A percentile compares a stretch with the other conserved stretches of the same genome.
These are phyloP conservation scores for Terfezia claveryi DNA, from an alignment of 495 filamentous ascomycete genomes.

Conservation along the genomic window DNA sequence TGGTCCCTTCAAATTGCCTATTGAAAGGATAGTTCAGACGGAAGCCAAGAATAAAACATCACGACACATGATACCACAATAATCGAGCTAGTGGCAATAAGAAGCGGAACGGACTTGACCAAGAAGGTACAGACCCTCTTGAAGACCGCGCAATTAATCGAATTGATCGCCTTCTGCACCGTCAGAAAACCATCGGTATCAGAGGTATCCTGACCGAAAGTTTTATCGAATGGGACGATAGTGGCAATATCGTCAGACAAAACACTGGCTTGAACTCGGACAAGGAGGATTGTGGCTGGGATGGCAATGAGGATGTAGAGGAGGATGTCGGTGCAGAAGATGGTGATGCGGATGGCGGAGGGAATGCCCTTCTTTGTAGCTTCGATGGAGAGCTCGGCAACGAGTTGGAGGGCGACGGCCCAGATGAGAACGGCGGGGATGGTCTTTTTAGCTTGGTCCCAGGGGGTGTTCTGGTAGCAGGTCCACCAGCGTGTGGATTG, in stretches of 20 bases:
- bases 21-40: too few species aligned
- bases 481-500: slow-evolving; percentile 5
- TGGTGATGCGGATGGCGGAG: slow-evolving; percentile 9
- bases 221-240: slow-evolving; percentile 57
- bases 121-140: background rate
- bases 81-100: background rate
- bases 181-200: background rate
- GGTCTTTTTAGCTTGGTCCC: slow-evolving; percentile 4
- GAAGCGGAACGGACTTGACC: background rate
- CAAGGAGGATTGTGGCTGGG: slow-evolving; percentile 38
- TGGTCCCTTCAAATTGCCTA: too few species aligned
- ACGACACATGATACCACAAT: too few species aligned
- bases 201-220: slow-evolving; percentile 25
- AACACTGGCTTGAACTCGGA: slow-evolving; percentile 50
- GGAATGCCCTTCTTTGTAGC: slow-evolving; percentile 10
- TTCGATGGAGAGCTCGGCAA: slow-evolving; percentile 12
- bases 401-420: slow-evolving; percentile 16
- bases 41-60: too few species aligned
- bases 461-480: background rate
- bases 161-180: background rate
- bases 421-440: slow-evolving; percentile 4
- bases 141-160: background rate
- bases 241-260: slow-evolving; percentile 45
- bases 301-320: slow-evolving; percentile 31
- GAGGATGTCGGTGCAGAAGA: slow-evolving; percentile 21